phyloP scores from a whole-genome alignment of 371 early-diverging fungal species.

The Mortierella sp. region DNA sequence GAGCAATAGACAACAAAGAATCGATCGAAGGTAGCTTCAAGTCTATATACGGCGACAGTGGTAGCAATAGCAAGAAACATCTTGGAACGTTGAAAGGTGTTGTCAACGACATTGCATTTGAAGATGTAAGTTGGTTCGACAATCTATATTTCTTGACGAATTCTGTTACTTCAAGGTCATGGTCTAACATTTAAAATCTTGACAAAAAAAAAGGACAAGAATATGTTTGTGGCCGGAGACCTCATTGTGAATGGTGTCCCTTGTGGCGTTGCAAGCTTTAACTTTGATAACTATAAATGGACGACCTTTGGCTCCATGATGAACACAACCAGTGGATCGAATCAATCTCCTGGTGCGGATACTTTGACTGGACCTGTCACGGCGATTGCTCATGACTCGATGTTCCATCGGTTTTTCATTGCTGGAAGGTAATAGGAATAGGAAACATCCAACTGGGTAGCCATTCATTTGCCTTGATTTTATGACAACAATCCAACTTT shows the following conservation, averaged over 20 bases:
- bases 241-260: conserved; percentile 58
- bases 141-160: not conserved
- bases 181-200: not conserved
- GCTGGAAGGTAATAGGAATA: conserved; percentile 33
- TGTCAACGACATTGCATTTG: conserved; percentile 64
- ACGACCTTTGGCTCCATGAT: conserved; percentile 58
- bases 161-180: too few relatives aligned
- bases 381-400: conserved; percentile 42
- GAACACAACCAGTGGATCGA: conserved; percentile 39
- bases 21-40: conserved; percentile 27
- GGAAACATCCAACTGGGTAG: not conserved
- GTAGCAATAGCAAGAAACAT: conserved; percentile 32
- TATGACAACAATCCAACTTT: not conserved
- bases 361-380: conserved; percentile 34
- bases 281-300: conserved; percentile 62
- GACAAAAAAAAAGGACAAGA: conserved; percentile 46
- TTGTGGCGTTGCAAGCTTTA: conserved; percentile 62
- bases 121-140: conserved; percentile 54
- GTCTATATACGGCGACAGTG: conserved; percentile 56
- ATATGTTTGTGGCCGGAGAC: conserved; percentile 65
- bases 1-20: conserved; percentile 26
- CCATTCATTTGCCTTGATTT: not conserved
- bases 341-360: conserved; percentile 11
- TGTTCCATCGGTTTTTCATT: conserved; percentile 41
- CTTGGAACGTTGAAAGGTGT: conserved; percentile 57